These are phyloP conservation scores for Umbelopsis ramanniana DNA, from an alignment of 192 early-diverging fungal species.

Conservation along the genomic window DNA sequence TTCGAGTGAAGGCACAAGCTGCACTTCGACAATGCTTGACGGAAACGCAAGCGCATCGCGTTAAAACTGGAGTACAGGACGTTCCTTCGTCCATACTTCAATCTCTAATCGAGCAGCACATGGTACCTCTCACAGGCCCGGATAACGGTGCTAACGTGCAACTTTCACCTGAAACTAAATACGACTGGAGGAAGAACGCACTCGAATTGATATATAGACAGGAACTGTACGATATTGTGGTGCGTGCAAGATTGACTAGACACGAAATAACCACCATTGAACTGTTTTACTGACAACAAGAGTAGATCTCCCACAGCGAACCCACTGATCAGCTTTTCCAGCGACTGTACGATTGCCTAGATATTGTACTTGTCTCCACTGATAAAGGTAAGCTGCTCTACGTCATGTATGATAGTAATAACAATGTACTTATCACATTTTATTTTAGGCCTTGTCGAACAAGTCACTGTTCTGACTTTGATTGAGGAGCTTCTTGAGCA, in stretches of 20 bases:
- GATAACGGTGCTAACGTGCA: constrained; percentile 11
- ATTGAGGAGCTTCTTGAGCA: constrained; percentile 75
- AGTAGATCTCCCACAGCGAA: constrained; percentile 13
- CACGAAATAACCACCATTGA: background rate
- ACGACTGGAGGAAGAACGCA: constrained; percentile 40
- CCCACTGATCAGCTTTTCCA: constrained; percentile 4
- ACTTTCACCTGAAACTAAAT: constrained; percentile 27
- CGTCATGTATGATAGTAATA: background rate
- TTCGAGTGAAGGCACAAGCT: constrained; percentile 11
- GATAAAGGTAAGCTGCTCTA: constrained; percentile 22
- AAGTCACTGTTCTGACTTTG: constrained; percentile 53
- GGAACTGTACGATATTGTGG: constrained; percentile 28
- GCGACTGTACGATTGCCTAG: constrained; percentile 28
- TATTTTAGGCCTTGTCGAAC: constrained; percentile 40
- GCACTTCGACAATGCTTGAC: constrained; percentile 11
- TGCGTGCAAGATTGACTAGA: background rate
- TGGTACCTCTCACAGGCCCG: constrained; percentile 32
- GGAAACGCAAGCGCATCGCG: constrained; percentile 6
- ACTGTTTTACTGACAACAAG: background rate
- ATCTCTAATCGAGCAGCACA: constrained; percentile 15
- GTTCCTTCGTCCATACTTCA: constrained; percentile 10
- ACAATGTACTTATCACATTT: background rate
- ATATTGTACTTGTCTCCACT: constrained; percentile 10
- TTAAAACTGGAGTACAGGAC: background rate
- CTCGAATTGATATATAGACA: constrained; percentile 33